Percentiles rank a stretch among this genome's conserved stretches.
phyloP scores from a whole-genome alignment of 2,329 filamentous ascomycete species.

The Ploettnerulaceae sp. region DNA sequence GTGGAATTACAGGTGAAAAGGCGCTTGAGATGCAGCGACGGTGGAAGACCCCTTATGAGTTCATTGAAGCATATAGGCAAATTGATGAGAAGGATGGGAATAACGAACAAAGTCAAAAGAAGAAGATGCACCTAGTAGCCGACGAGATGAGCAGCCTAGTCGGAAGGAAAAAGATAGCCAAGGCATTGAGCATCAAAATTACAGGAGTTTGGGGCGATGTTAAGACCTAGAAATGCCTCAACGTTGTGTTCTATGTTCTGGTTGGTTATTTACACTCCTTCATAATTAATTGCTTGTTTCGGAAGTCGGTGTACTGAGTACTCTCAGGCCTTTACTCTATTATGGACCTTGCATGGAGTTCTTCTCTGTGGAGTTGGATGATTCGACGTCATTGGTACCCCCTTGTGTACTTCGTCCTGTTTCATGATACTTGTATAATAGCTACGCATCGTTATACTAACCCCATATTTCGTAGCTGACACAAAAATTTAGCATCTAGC shows the following conservation, averaged over 20 bases:
- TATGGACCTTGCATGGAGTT: too few species aligned
- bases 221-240: background rate
- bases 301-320: too few species aligned
- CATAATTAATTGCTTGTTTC: background rate
- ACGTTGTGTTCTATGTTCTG: background rate
- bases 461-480: too few species aligned
- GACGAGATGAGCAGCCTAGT: slow-evolving; percentile 52
- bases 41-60: slow-evolving; percentile 70
- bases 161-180: slow-evolving; percentile 64
- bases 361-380: too few species aligned
- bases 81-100: slow-evolving; percentile 41
- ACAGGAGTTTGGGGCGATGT: slow-evolving; percentile 65
- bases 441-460: too few species aligned
- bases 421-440: too few species aligned
- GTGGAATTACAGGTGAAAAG: slow-evolving; percentile 70
- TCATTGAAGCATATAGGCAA: slow-evolving; percentile 63
- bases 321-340: too few species aligned
- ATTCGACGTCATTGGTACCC: too few species aligned
- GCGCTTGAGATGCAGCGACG: slow-evolving; percentile 72
- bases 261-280: background rate
- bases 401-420: too few species aligned
- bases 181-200: slow-evolving; percentile 61
- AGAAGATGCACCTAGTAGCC: slow-evolving; percentile 56
- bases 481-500: too few species aligned
- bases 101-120: slow-evolving; percentile 43